Percentiles rank a stretch among this genome's conserved stretches.
phyloP scores from a whole-genome alignment of 2,329 filamentous ascomycete genomes.

The Tolypocladium endophyticum region DNA sequence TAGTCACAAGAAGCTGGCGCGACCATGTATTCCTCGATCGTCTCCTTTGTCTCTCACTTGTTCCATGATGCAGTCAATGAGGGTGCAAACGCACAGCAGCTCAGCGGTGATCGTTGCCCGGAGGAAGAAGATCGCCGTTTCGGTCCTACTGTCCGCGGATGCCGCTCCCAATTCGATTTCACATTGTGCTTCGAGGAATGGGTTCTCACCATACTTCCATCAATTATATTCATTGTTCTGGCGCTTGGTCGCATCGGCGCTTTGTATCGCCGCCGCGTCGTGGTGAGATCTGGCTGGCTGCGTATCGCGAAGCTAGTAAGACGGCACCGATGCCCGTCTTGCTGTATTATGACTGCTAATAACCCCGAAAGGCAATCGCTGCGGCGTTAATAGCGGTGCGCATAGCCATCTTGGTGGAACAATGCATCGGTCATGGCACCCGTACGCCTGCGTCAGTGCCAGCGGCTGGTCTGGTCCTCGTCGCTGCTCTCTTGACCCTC shows the following conservation, averaged over 20 bases:
- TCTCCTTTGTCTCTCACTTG: background rate
- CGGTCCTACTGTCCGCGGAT: background rate
- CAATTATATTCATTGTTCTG: background rate
- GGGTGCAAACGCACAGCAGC: background rate
- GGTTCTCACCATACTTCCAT: background rate
- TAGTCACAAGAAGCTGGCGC: background rate
- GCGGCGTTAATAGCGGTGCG: background rate
- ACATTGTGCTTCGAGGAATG: background rate
- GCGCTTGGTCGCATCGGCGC: background rate
- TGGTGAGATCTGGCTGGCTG: background rate
- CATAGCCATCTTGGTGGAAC: background rate
- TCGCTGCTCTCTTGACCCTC: background rate
- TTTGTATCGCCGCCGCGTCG: background rate
- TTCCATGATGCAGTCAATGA: background rate
- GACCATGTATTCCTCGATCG: background rate
- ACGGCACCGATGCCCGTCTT: background rate
- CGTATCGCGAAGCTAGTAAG: background rate
- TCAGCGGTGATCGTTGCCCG: background rate
- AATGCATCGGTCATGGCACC: background rate
- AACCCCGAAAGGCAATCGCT: background rate
- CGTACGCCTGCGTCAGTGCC: background rate
- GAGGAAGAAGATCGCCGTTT: background rate
- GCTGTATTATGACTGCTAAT: background rate
- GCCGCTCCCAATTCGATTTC: background rate
- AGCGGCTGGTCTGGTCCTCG: background rate